Base-by-base conservation (phyloP, 768 basidiomycete species). In the Hygrophorus russula region DNA sequence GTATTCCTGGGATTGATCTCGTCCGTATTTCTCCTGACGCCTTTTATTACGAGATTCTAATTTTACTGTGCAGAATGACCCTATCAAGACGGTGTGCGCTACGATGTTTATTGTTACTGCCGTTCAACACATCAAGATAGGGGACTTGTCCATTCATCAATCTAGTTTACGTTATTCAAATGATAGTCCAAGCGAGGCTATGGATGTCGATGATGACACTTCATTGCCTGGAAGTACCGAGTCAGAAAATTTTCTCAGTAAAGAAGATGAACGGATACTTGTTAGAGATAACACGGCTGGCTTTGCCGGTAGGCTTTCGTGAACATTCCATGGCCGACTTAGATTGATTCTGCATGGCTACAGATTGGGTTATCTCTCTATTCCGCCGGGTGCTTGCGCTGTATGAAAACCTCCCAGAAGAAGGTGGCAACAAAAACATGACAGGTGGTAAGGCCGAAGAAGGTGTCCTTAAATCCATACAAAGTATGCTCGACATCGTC, bases 391-490 rank as follows among this genome's bases (percentile, higher is more conserved):
- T 90, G 41, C 68, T 90, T 41, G 76, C 85, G 1, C 63, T 97
- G 14, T 93, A 84, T 55, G 88, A 92, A 64, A 93, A 94, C 56
- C 66, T 98, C 4, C 93, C 93, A 0, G 94, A 98, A 58, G 93
- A 94, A 62, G 91, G 88, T 9, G 94, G 94, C 4, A 79, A 78
- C 64, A 77, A 73, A 62, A 86, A 86, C 49, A 82, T 73, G 29
- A 89, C 88, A 1, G 87, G 87, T 17, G 87, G 87, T n/a, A 86
- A 85, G 58, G 74, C 70, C 62, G 86, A 82, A 66, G 82, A 90
- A 51, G 68, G 61, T 31, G 80, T 87, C 18, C 69, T 89, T 42
- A 86, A 81, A 56, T 75, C 84, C 14, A 73, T 88, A 59, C 85
- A 85, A 64, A 71, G 76, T 56, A 83, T 85, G 66, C 63, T 83